phyloP scores from a whole-genome alignment of 2,329 filamentous ascomycete genomes.

The Clonostachys rosea region DNA sequence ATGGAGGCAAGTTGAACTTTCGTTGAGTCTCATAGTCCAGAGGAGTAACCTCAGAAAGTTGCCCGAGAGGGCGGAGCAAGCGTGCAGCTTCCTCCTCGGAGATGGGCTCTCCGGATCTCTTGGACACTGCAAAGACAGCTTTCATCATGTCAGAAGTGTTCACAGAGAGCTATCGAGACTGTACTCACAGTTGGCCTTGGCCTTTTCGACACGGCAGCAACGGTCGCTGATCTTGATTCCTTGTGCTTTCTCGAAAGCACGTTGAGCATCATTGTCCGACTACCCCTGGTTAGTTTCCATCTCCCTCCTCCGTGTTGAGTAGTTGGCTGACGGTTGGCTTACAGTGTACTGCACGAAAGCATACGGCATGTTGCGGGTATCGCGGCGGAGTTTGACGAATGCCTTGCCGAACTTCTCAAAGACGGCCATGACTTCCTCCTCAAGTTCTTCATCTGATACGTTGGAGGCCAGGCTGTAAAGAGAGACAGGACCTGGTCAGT shows the following conservation, averaged over 20 bases:
- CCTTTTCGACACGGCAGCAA: constrained; percentile 54
- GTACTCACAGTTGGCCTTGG: constrained; percentile 50
- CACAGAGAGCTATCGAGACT: constrained; percentile 1
- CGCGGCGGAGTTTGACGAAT: constrained; percentile 60
- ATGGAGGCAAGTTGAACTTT: constrained; percentile 25
- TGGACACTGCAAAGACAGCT: constrained; percentile 47
- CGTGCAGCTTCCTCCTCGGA: constrained; percentile 34
- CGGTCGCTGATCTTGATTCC: constrained; percentile 48
- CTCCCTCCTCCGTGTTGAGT: no score
- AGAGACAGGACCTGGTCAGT: background rate
- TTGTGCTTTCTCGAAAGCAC: constrained; percentile 40
- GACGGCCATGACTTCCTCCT: constrained; percentile 42
- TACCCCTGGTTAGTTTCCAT: constrained; percentile 20
- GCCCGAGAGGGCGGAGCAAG: constrained; percentile 37
- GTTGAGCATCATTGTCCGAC: constrained; percentile 42
- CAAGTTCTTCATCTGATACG: constrained; percentile 40
- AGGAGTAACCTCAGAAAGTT: constrained; percentile 30
- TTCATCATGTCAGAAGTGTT: constrained; percentile 10
- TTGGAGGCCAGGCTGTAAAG: constrained; percentile 42
- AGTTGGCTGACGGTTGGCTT: constrained; percentile 14
- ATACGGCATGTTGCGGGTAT: constrained; percentile 53
- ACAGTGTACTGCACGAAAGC: constrained; percentile 62
- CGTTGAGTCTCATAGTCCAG: constrained; percentile 24
- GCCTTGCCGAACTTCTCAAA: constrained; percentile 52
- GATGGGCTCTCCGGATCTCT: constrained; percentile 22